Percentiles rank a stretch among this genome's conserved stretches.
phyloP scores from a whole-genome alignment of 805 yeast species.

The Ogataea paraovalis region DNA sequence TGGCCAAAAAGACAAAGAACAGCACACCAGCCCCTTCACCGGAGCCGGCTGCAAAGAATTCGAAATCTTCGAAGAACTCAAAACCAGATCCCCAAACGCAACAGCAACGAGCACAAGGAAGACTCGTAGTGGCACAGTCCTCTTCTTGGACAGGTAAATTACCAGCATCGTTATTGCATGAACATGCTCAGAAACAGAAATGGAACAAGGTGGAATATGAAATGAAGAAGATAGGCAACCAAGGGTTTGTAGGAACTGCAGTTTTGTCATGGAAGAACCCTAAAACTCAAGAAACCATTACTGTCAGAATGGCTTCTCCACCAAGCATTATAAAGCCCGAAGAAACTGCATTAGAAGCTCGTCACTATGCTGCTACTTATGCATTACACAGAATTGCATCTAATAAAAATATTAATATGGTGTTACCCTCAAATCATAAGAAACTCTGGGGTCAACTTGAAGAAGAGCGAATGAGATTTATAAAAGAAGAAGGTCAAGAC shows the following conservation, averaged over 20 bases:
- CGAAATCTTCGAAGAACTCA: neutral
- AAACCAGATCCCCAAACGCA: constrained; percentile 1
- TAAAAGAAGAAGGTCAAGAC: constrained; percentile 39
- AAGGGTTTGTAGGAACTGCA: constrained; percentile 65
- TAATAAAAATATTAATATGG: constrained; percentile 80
- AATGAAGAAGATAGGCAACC: constrained; percentile 40
- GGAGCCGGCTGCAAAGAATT: neutral
- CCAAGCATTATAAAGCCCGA: constrained; percentile 54
- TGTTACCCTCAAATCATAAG: constrained; percentile 79
- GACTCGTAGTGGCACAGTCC: constrained; percentile 58
- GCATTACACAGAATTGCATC: constrained; percentile 77
- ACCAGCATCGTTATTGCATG: constrained; percentile 82
- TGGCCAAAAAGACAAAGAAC: neutral
- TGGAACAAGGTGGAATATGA: constrained; percentile 87
- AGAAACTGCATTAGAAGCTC: constrained; percentile 82
- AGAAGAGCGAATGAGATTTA: constrained; percentile 46
- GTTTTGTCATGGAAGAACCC: constrained; percentile 72
- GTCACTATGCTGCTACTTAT: constrained; percentile 87
- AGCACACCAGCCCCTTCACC: neutral
- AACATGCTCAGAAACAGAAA: constrained; percentile 79
- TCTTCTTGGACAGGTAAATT: constrained; percentile 93
- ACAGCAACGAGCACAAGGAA: constrained; percentile 18
- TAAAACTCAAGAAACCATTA: constrained; percentile 65
- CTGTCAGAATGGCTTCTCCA: constrained; percentile 51
- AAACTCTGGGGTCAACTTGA: constrained; percentile 76